Evolutionary conservation across 148 eudicot species (phyloP).

Genomic region (Selenicereus undatus): DNA sequence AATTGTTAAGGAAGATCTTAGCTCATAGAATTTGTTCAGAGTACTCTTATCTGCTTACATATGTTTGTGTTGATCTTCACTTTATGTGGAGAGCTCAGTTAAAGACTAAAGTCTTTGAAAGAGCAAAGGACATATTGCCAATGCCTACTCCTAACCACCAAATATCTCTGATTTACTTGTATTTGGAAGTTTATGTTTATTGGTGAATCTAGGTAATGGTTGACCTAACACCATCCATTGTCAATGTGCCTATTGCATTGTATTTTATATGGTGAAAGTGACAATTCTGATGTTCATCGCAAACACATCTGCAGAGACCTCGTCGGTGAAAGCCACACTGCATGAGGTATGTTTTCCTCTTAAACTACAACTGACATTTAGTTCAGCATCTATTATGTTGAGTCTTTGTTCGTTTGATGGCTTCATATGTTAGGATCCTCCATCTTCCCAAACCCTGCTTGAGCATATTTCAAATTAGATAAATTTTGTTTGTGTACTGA

Average conservation of each 20-base stretch:
- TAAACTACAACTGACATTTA: neutral
- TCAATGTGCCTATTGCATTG: neutral
- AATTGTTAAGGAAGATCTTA: no score
- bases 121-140: neutral
- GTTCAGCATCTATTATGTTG: neutral
- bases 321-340: neutral
- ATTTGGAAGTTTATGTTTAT: conserved; percentile 5
- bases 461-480: neutral
- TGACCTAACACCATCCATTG: conserved; percentile 14
- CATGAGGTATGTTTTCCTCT: neutral
- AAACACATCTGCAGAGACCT: neutral
- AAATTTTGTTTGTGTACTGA: neutral
- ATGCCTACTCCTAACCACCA: neutral
- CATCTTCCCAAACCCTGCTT: neutral
- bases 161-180: neutral
- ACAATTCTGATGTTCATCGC: neutral
- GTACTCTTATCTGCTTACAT: neutral
- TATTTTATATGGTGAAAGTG: neutral
- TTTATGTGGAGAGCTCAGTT: neutral
- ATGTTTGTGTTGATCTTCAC: neutral
- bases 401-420: neutral
- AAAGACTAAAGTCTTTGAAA: neutral
- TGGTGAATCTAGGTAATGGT: conserved; percentile 16
- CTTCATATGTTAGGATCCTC: neutral
- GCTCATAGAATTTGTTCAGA: neutral